Conservation (phyloP, 768 basidiomycete species). For the Pisolithus sp. region DNA sequence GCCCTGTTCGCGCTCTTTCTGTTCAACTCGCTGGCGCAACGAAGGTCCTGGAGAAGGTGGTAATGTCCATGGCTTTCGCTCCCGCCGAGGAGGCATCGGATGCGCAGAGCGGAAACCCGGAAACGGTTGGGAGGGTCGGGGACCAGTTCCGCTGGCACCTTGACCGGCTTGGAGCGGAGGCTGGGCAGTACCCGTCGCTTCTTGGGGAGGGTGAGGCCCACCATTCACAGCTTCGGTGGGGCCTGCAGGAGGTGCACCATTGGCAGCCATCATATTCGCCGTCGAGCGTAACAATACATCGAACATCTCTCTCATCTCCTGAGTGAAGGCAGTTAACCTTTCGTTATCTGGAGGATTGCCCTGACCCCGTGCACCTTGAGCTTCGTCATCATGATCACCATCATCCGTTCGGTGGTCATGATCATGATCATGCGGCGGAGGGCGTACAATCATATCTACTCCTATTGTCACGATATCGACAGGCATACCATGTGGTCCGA, state of each 20-base stretch:
- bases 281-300: constrained; percentile 23
- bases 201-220: constrained; percentile 6
- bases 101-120: constrained; percentile 18
- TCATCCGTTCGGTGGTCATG: constrained; percentile 4
- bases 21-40: constrained; percentile 67
- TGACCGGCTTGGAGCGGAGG: constrained; percentile 4
- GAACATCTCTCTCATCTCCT: constrained; percentile 21
- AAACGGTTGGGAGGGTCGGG: neutral
- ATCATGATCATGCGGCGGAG: constrained; percentile 8
- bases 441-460: constrained; percentile 33
- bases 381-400: neutral
- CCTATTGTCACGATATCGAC: constrained; percentile 33
- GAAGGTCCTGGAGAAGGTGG: constrained; percentile 65
- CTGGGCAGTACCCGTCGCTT: neutral
- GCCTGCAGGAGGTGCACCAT: constrained; percentile 12
- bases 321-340: constrained; percentile 12
- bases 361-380: neutral
- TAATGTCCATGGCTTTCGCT: constrained; percentile 47
- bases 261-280: constrained; percentile 18
- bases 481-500: neutral
- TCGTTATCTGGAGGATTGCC: constrained; percentile 2
- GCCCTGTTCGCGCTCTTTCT: constrained; percentile 64
- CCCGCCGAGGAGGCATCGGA: constrained; percentile 25
- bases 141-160: neutral
- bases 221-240: neutral